Evolutionary conservation across 2,329 filamentous ascomycete species (phyloP), one percentile per base, ranked within the genome.

Genomic region (Aspergillus transmontanensis): DNA sequence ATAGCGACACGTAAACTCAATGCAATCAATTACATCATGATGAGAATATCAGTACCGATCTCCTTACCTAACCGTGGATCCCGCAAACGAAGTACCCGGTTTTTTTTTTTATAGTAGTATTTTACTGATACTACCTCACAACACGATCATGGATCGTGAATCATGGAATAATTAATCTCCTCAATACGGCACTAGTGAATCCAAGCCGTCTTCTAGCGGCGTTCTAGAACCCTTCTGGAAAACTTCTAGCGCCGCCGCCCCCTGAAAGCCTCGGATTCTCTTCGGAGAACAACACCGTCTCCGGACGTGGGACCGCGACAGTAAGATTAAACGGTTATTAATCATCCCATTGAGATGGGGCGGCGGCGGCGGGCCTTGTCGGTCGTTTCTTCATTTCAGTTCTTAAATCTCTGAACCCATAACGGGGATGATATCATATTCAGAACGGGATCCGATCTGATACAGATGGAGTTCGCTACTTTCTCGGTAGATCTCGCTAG

Each of bases 181-280:
- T 32, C 43, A 21, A 30, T 57, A 36, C 32, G 14, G 23, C 58
- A 34, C 45, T 32, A 60, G 48, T 12, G 48, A 51, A 53, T 23
- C n/a, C 10, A 36, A 19, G 14, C 60, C 57, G 41, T 32, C 56
- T 71, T 72, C 68, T 74, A 68, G 71, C 58, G 69, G 28, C 60
- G 46, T 76, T 76, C 73, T 51, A 68, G 67, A 73, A 72, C 57
- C 34, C 50, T 76, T 76, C 75, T 70, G 60, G 72, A 76, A 74
- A 59, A 51, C 53, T 75, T 76, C 73, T 75, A 72, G 74, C 57
- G 65, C 41, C 46, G 26, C 46, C 26, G 32, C 43, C 57, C 61
- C 36, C n/a, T 36, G 48, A 30, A 12, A 28, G 23, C 23, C 30
- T 36, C 30, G 51, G 32, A 9, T 46, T 11, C 26, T 10, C 7